Evolutionary conservation across 768 basidiomycete species (phyloP).

Genomic region (Tulasnella sp.): DNA sequence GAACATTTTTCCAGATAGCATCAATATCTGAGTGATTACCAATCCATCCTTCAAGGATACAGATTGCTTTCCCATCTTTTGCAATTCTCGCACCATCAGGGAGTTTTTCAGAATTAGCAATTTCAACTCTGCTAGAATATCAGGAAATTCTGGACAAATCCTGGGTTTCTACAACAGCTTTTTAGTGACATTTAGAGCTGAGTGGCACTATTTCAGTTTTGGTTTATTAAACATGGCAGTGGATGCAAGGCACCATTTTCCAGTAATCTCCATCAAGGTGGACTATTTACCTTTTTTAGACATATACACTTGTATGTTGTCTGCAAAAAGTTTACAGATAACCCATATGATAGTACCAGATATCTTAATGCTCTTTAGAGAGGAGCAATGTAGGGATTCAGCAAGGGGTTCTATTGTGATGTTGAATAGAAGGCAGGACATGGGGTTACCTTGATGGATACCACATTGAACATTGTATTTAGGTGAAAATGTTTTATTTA

Average conservation of each 20-base stretch:
- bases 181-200: conserved; percentile 11
- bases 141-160: background rate
- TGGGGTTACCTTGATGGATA: conserved; percentile 15
- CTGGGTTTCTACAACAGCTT: background rate
- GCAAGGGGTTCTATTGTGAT: conserved; percentile 12
- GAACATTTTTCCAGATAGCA: conserved; percentile 4
- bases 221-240: conserved; percentile 22
- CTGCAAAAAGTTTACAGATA: conserved; percentile 9
- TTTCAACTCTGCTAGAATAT: too few relatives aligned
- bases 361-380: conserved; percentile 12
- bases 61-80: conserved; percentile 13
- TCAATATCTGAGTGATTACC: conserved; percentile 17
- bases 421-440: conserved; percentile 15
- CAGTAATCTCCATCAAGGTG: conserved; percentile 16
- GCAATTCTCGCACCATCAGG: background rate
- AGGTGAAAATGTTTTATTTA: background rate
- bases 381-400: background rate
- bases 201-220: conserved; percentile 24
- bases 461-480: conserved; percentile 4
- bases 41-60: conserved; percentile 19
- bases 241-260: conserved; percentile 22
- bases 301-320: conserved; percentile 4
- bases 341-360: background rate
- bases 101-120: too few relatives aligned
- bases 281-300: background rate